A percentile compares a stretch with the other conserved stretches of the same genome.
Evolutionary conservation across 2,329 filamentous ascomycete genomes (phyloP).

Genomic region (Beauveria australis): DNA sequence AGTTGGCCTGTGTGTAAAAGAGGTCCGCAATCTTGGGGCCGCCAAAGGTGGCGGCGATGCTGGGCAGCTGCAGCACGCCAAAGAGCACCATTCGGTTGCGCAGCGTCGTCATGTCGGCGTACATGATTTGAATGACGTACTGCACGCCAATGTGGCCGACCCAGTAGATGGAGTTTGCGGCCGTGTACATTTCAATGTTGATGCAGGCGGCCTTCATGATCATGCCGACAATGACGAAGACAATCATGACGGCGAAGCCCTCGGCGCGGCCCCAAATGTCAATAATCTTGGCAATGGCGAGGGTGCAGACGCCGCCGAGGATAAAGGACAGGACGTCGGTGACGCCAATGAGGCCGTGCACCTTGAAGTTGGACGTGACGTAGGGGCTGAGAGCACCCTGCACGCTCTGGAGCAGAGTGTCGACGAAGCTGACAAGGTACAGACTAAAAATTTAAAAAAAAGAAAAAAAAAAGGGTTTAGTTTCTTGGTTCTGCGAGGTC

Average conservation of each 20-base stretch:
- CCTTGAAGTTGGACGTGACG: conserved; percentile 56
- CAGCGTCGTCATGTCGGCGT: conserved; percentile 35
- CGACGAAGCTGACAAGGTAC: conserved; percentile 31
- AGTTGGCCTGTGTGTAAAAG: conserved; percentile 31
- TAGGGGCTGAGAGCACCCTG: conserved; percentile 49
- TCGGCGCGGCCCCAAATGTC: conserved; percentile 42
- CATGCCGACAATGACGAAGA: conserved; percentile 43
- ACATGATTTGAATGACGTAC: conserved; percentile 33
- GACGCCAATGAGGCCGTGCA: conserved; percentile 59
- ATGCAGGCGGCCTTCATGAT: conserved; percentile 56
- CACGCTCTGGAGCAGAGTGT: conserved; percentile 27
- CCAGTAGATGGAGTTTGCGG: conserved; percentile 56
- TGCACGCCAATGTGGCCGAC: conserved; percentile 41
- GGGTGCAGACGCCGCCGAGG: conserved; percentile 29
- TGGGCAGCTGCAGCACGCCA: conserved; percentile 34
- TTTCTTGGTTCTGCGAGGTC: too few relatives aligned
- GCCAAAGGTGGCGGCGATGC: conserved; percentile 36
- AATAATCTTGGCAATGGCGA: conserved; percentile 39
- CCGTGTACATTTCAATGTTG: conserved; percentile 50
- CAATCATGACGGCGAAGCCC: conserved; percentile 34
- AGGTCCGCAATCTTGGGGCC: conserved; percentile 32
- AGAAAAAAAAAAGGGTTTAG: background rate
- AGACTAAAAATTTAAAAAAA: conserved; percentile 25
- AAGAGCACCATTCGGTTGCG: conserved; percentile 35
- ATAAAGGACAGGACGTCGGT: conserved; percentile 51